A percentile compares a stretch with the other conserved stretches of the same genome.
Evolutionary conservation across 345 rosid genomes (phyloP).

Genomic region (Mercurialis annua): DNA sequence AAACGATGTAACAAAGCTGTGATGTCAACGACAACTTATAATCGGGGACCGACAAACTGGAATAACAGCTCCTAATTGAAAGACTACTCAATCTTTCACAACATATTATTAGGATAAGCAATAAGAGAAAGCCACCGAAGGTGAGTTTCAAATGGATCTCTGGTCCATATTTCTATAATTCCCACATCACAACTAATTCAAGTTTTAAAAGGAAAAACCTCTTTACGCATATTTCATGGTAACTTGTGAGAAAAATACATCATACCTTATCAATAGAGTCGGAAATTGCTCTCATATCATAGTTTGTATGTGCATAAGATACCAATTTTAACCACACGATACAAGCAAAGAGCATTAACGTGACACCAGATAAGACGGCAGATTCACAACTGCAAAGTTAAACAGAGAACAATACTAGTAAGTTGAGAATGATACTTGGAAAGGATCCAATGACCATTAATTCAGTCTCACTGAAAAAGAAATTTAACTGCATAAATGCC

Average conservation of each 20-base stretch:
- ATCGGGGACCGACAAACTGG: not conserved
- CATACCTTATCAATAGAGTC: slow-evolving; percentile 65
- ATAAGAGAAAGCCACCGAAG: not conserved
- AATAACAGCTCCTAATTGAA: not conserved
- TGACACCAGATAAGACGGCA: slow-evolving; percentile 75
- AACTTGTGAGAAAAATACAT: not conserved
- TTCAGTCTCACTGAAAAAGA: not conserved
- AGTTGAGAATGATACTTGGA: not conserved
- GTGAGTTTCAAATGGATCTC: not conserved
- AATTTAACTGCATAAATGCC: not conserved
- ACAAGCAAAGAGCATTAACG: slow-evolving; percentile 91
- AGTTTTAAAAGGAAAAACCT: not conserved
- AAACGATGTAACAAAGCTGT: too few species aligned
- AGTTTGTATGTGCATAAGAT: slow-evolving; percentile 88
- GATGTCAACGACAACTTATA: too few species aligned
- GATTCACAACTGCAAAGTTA: slow-evolving; percentile 76
- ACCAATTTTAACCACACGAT: slow-evolving; percentile 95
- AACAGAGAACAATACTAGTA: not conserved
- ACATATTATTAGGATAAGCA: not conserved
- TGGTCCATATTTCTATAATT: not conserved
- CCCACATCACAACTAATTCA: not conserved
- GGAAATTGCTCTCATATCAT: slow-evolving; percentile 70
- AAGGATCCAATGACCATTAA: not conserved
- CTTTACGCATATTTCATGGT: not conserved
- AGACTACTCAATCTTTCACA: not conserved